Conservation (phyloP, 331 rosid genomes). For the Pyrus hybrid region DNA sequence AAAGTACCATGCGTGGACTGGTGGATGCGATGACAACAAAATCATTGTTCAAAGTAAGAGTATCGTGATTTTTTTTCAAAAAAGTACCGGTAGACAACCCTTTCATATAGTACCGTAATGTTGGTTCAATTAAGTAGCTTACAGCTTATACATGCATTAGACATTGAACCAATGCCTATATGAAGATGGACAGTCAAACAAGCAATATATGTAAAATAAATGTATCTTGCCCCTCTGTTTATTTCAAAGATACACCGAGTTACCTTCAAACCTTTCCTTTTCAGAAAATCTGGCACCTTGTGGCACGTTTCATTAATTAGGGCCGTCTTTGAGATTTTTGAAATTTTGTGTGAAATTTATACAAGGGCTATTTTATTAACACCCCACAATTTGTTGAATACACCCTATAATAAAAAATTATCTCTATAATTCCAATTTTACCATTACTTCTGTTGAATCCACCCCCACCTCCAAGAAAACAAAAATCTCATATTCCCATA, state of each 20-base stretch:
- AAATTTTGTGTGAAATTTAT: too few species aligned
- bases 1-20: too few species aligned
- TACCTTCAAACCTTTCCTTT: neutral
- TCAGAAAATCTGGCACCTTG: neutral
- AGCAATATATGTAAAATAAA: neutral
- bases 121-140: neutral
- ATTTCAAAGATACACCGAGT: neutral
- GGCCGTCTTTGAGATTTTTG: too few species aligned
- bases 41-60: neutral
- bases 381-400: too few species aligned
- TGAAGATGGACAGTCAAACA: neutral
- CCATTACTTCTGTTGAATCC: too few species aligned
- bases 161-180: neutral
- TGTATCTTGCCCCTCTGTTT: neutral
- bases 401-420: too few species aligned
- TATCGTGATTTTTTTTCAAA: too few species aligned
- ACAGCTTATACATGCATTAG: neutral
- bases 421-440: too few species aligned
- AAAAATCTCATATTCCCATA: too few species aligned
- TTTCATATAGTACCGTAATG: neutral
- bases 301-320: neutral
- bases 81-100: neutral
- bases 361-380: fast-evolving
- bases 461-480: too few species aligned
- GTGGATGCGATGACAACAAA: neutral